These are phyloP conservation scores for Psophocarpus tetragonolobus DNA, from an alignment of 306 rosid genomes.

Conservation along the genomic window DNA sequence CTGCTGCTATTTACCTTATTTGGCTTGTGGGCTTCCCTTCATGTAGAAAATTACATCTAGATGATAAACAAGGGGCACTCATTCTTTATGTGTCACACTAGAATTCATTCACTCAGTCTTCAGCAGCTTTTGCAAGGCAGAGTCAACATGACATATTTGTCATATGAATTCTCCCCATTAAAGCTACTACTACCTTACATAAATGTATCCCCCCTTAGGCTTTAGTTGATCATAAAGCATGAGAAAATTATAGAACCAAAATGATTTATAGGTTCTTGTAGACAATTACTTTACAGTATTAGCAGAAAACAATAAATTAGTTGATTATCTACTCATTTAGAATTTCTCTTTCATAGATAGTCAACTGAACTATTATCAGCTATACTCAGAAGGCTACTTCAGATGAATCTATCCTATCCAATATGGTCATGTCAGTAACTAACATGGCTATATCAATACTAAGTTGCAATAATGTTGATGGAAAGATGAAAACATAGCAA, in stretches of 20 bases:
- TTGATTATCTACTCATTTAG: constrained; percentile 42
- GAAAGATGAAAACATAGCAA: too few species aligned
- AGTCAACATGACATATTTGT: constrained; percentile 37
- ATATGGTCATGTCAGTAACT: not conserved
- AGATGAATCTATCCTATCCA: not conserved
- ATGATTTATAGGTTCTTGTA: constrained; percentile 54
- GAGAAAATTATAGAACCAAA: constrained; percentile 47
- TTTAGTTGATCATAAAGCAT: constrained; percentile 47
- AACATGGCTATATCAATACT: not conserved
- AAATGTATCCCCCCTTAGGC: constrained; percentile 47
- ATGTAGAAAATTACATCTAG: constrained; percentile 53
- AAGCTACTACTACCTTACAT: constrained; percentile 41
- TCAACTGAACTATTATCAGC: not conserved
- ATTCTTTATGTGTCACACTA: constrained; percentile 41
- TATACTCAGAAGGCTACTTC: not conserved
- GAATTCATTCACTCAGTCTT: constrained; percentile 49
- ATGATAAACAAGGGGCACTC: constrained; percentile 30
- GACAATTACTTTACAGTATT: constrained; percentile 54
- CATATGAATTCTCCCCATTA: constrained; percentile 43
- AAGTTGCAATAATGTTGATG: constrained; percentile 12
- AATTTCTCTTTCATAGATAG: constrained; percentile 17
- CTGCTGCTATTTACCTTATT: constrained; percentile 43
- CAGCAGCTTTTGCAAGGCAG: constrained; percentile 42
- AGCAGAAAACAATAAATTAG: constrained; percentile 53
- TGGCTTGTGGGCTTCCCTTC: constrained; percentile 51